Percentiles rank a stretch among this genome's conserved stretches.
These are phyloP conservation scores for Dactylellina haptotyla DNA, from an alignment of 2,329 filamentous ascomycete species.

Conservation along the genomic window DNA sequence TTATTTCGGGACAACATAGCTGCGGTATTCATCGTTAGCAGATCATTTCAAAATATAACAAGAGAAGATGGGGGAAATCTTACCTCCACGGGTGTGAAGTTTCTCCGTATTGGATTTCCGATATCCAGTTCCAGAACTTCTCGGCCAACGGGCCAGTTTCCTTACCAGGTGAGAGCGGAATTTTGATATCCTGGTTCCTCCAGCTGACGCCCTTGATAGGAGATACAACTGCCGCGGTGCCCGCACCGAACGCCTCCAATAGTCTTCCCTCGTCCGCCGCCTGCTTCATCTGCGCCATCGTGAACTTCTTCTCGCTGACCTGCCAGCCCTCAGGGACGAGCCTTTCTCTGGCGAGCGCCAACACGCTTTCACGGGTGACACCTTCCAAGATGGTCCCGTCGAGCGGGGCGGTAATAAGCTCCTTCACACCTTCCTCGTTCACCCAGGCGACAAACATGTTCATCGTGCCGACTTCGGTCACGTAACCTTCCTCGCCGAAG, in stretches of 20 bases:
- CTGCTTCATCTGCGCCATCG: constrained; percentile 84
- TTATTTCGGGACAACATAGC: constrained; percentile 34
- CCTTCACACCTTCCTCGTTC: constrained; percentile 87
- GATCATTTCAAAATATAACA: not conserved
- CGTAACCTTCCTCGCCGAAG: constrained; percentile 92
- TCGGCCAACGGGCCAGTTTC: constrained; percentile 88
- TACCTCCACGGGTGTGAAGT: constrained; percentile 92
- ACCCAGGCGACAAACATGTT: constrained; percentile 91
- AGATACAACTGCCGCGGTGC: constrained; percentile 92
- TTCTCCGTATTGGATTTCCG: constrained; percentile 93
- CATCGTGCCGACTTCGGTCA: constrained; percentile 99
- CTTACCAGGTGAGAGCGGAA: constrained; percentile 80
- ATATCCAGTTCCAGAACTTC: constrained; percentile 96
- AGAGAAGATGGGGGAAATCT: constrained; percentile 56
- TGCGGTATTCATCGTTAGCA: constrained; percentile 15
- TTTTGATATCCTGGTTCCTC: constrained; percentile 79
- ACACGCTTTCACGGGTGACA: constrained; percentile 89
- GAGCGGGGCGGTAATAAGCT: constrained; percentile 92
- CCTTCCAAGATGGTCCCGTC: constrained; percentile 97
- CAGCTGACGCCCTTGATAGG: constrained; percentile 90
- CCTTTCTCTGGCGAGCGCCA: constrained; percentile 84
- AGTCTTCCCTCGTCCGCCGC: constrained; percentile 85
- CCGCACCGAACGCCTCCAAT: constrained; percentile 91
- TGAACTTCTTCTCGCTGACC: constrained; percentile 87
- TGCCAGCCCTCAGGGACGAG: constrained; percentile 87